Percentiles rank a stretch among this genome's conserved stretches.
phyloP scores from a whole-genome alignment of 208 protist species.

The Crithidia sp. region DNA sequence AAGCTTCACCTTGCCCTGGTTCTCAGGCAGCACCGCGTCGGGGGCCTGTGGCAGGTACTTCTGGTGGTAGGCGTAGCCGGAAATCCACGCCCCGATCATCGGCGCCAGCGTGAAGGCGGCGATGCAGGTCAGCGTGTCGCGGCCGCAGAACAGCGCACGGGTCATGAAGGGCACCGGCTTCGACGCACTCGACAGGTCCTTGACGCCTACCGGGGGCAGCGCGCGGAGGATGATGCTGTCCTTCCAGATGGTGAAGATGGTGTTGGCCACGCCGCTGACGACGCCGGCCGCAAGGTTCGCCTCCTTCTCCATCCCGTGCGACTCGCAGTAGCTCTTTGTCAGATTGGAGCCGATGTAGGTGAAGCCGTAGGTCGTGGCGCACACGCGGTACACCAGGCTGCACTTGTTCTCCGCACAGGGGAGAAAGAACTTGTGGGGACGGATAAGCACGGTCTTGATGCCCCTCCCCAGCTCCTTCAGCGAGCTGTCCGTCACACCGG shows the following conservation, averaged over 20 bases:
- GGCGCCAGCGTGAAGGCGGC: constrained; percentile 85
- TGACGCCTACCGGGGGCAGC: constrained; percentile 60
- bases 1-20: constrained; percentile 59
- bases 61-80: constrained; percentile 64
- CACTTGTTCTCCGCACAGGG: constrained; percentile 87
- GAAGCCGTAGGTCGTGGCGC: constrained; percentile 64
- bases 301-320: constrained; percentile 54
- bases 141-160: constrained; percentile 71
- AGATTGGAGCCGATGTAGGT: constrained; percentile 86
- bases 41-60: constrained; percentile 38
- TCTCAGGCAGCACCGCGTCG: constrained; percentile 49
- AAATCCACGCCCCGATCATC: constrained; percentile 73
- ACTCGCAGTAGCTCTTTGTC: constrained; percentile 83
- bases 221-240: constrained; percentile 79
- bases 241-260: constrained; percentile 80
- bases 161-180: constrained; percentile 84
- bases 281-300: constrained; percentile 71
- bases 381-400: constrained; percentile 71
- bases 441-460: constrained; percentile 63
- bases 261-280: constrained; percentile 77
- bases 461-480: constrained; percentile 66
- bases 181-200: constrained; percentile 38
- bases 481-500: constrained; percentile 78
- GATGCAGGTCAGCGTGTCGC: constrained; percentile 81
- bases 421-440: constrained; percentile 87